phyloP scores from a whole-genome alignment of 2,329 filamentous ascomycete species.

The Aulographum hederae region DNA sequence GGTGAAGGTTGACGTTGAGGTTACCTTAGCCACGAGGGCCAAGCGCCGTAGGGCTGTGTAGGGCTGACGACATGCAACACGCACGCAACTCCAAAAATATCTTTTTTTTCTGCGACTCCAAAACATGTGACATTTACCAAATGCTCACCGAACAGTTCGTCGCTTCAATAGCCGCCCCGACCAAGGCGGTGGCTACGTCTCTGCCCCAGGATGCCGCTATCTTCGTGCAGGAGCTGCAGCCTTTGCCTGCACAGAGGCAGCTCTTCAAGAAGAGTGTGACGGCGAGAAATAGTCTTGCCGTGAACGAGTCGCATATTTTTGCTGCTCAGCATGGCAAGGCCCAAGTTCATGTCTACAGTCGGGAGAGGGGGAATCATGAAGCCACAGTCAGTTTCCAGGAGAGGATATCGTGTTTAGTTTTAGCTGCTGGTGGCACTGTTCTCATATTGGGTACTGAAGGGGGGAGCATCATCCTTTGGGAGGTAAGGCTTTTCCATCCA shows the following conservation, averaged over 20 bases:
- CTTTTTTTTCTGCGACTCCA: too few relatives aligned
- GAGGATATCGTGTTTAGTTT: slow-evolving; percentile 58
- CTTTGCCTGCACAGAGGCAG: slow-evolving; percentile 53
- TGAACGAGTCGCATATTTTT: slow-evolving; percentile 71
- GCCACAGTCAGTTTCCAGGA: slow-evolving; percentile 77
- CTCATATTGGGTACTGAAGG: slow-evolving; percentile 68
- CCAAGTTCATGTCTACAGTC: slow-evolving; percentile 80
- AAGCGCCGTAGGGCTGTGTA: too few relatives aligned
- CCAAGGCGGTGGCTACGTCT: slow-evolving; percentile 20
- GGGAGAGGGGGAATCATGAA: slow-evolving; percentile 71
- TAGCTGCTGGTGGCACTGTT: slow-evolving; percentile 47
- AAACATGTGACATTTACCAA: too few relatives aligned
- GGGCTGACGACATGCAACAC: too few relatives aligned
- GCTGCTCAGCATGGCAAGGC: slow-evolving; percentile 83
- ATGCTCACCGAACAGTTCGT: slow-evolving; percentile 34
- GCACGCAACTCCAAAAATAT: too few relatives aligned
- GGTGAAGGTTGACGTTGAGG: too few relatives aligned
- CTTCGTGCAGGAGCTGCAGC: slow-evolving; percentile 68
- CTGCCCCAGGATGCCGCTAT: slow-evolving; percentile 65
- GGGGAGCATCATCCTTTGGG: slow-evolving; percentile 80
- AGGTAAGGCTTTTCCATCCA: slow-evolving; percentile 41
- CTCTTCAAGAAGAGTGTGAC: slow-evolving; percentile 86
- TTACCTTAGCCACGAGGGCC: too few relatives aligned
- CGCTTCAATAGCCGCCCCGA: slow-evolving; percentile 25
- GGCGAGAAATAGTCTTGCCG: slow-evolving; percentile 59